A percentile compares a stretch with the other conserved stretches of the same genome.
These are phyloP conservation scores for Gleditsia sinensis DNA, from an alignment of 306 rosid genomes.

Conservation along the genomic window DNA sequence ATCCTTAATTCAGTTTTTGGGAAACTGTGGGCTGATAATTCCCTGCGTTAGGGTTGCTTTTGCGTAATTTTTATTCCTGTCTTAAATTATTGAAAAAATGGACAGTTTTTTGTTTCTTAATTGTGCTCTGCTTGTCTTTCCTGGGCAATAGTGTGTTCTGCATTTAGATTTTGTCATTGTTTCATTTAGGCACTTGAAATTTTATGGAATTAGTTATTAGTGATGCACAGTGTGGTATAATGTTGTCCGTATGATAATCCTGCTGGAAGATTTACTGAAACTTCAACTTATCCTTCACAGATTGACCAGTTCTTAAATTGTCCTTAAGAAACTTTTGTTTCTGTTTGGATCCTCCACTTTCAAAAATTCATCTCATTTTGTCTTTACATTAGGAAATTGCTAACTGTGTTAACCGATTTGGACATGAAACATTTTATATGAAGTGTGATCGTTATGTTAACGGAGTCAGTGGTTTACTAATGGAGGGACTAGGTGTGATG, in stretches of 20 bases:
- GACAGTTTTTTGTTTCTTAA: neutral
- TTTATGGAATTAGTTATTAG: constrained; percentile 10
- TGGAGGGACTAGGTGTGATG: too few relatives aligned
- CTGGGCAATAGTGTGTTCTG: neutral
- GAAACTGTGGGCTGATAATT: neutral
- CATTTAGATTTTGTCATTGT: neutral
- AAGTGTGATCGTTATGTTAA: too few relatives aligned
- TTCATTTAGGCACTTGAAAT: constrained; percentile 7
- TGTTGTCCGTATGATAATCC: neutral
- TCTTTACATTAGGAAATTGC: too few relatives aligned
- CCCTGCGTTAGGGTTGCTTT: neutral
- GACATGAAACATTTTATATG: too few relatives aligned
- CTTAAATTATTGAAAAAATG: neutral
- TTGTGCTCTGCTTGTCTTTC: neutral
- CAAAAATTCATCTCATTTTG: too few relatives aligned
- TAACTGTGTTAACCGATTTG: too few relatives aligned
- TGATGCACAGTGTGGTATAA: constrained; percentile 14
- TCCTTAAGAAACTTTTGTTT: too few relatives aligned
- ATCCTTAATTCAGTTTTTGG: constrained; percentile 8
- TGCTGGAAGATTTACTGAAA: too few relatives aligned
- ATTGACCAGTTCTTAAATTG: too few relatives aligned
- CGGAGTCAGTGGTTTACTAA: too few relatives aligned
- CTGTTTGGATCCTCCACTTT: too few relatives aligned
- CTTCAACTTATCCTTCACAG: too few relatives aligned
- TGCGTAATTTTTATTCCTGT: neutral